Evolutionary conservation across 2,329 filamentous ascomycete species (phyloP), one percentile per base, ranked within the genome.

Genomic region (Hypoxylon sp.): DNA sequence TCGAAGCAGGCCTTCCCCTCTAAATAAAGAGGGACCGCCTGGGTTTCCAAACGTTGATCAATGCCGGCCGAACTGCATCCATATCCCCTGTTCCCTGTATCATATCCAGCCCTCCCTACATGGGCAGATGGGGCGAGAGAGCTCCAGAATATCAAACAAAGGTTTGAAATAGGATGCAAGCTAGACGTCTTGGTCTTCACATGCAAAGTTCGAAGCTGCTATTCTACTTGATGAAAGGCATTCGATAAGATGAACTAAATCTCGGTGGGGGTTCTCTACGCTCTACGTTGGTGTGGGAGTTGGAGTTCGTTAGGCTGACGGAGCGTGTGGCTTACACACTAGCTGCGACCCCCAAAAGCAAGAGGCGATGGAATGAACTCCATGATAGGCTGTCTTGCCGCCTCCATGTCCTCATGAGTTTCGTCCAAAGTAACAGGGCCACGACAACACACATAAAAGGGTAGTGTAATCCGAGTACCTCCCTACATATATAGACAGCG

Each of bases 361-460:
- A 22, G 14, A 22, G 14, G 22, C 35, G 50, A 51, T 50, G 25
- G 27, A 44, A 35, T 51, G n/a, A 31, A 44, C 11, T 20, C 58
- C 50, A 27, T 68, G 37, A 70, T 68, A 70, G 68, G 68, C 31
- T 37, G 42, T 51, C 51, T 62, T 68, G 68, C 64, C 65, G 61
- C 68, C 66, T 64, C 62, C 27, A 57, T 37, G 33, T 46, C 33
- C 46, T 60, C 20, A 71, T 44, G 55, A 51, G 66, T 66, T 69
- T 66, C 60, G 60, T 64, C 50, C 27, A 64, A 51, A 61, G 66
- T 62, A 68, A 69, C 56, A 50, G 25, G 66, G 33, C 68, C 61
- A 69, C 68, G 62, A 68, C 65, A 42, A 61, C 65, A 40, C 59
- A 71, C 66, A 71, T 64, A 59, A 50, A 64, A 68, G 13, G 59